A percentile compares a stretch with the other conserved stretches of the same genome.
These are phyloP conservation scores for Rhodotorula sp. DNA, from an alignment of 1,284 basidiomycete species.

Conservation along the genomic window DNA sequence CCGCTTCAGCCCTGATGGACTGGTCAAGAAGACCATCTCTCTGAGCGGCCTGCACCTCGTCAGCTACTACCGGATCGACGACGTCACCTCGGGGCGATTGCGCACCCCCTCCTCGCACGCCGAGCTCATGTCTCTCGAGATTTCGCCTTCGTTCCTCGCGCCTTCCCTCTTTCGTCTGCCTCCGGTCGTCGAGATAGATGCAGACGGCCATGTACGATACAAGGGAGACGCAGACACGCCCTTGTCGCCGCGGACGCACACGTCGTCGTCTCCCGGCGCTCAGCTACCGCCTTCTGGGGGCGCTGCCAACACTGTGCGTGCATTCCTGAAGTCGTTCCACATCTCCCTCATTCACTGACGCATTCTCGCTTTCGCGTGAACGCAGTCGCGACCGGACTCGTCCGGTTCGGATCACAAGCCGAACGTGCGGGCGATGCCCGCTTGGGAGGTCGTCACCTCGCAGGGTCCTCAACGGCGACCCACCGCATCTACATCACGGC, in stretches of 20 bases:
- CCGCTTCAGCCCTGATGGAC: slow-evolving; percentile 83
- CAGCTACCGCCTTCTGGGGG: background rate
- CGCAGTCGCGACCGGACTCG: background rate
- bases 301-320: no score
- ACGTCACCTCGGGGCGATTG: slow-evolving; percentile 81
- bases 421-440: background rate
- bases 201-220: slow-evolving; percentile 33
- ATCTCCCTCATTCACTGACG: background rate
- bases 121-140: slow-evolving; percentile 79
- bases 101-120: slow-evolving; percentile 83
- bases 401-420: background rate
- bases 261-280: background rate
- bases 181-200: slow-evolving; percentile 39
- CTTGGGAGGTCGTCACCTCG: background rate
- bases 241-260: slow-evolving; percentile 18
- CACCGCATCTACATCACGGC: background rate
- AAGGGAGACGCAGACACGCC: slow-evolving; percentile 37
- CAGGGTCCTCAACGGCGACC: background rate
- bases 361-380: background rate
- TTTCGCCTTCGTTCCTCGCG: slow-evolving; percentile 50
- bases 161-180: slow-evolving; percentile 41
- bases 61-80: slow-evolving; percentile 91
- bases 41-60: slow-evolving; percentile 81
- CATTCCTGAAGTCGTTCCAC: no score
- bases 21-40: slow-evolving; percentile 77